phyloP scores from a whole-genome alignment of 1,139 yeast genomes.

The Geotrichum australiense region DNA sequence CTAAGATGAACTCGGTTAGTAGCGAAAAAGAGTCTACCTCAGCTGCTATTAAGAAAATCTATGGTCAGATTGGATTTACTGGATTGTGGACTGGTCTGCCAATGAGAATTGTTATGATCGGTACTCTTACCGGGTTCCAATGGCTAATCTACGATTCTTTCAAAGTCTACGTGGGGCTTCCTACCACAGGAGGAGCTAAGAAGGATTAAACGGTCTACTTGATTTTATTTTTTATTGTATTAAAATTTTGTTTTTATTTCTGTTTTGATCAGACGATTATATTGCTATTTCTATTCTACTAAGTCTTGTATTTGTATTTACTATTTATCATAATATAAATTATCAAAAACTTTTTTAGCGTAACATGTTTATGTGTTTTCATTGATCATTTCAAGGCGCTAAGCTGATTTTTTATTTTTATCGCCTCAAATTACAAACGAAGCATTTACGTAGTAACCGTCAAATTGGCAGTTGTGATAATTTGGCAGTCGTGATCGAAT shows the following conservation, averaged over 20 bases:
- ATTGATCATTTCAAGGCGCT: not conserved
- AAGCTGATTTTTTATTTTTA: not conserved
- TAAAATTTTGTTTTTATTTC: too few relatives aligned
- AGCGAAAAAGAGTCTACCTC: slow-evolving; percentile 49
- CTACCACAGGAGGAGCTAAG: slow-evolving; percentile 52
- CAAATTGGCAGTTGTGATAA: too few relatives aligned
- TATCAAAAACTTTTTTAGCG: too few relatives aligned
- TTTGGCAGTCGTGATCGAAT: not conserved
- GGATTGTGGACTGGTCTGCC: slow-evolving; percentile 82
- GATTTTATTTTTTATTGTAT: too few relatives aligned
- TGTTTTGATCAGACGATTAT: too few relatives aligned
- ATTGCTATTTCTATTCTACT: too few relatives aligned
- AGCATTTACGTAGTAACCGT: too few relatives aligned
- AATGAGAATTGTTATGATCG: slow-evolving; percentile 77
- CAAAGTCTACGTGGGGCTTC: slow-evolving; percentile 69
- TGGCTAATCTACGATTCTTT: slow-evolving; percentile 81
- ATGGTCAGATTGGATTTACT: slow-evolving; percentile 57
- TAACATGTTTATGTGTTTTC: too few relatives aligned
- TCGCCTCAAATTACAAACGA: not conserved
- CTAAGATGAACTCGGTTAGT: slow-evolving; percentile 62
- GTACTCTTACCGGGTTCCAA: slow-evolving; percentile 80
- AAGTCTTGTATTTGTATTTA: too few relatives aligned
- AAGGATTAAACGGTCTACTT: too few relatives aligned
- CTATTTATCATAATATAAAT: too few relatives aligned
- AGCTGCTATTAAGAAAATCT: slow-evolving; percentile 53